These are phyloP conservation scores for Aspergillus bertholletiae DNA, from an alignment of 495 filamentous ascomycete genomes.

Conservation along the genomic window DNA sequence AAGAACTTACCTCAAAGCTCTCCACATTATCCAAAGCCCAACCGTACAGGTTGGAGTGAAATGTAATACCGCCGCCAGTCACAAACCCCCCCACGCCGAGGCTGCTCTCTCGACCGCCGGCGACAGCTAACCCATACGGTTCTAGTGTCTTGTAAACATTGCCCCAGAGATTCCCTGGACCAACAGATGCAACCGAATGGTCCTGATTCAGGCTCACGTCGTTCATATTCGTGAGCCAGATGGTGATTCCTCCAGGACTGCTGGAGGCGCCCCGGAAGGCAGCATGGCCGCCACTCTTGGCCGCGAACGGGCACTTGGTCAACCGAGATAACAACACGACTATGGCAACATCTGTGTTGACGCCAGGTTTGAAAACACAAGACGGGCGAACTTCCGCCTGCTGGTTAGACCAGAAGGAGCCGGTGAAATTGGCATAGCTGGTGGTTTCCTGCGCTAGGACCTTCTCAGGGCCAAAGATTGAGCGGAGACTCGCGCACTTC, in stretches of 20 bases:
- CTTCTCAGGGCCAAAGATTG: too few species aligned
- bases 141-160: conserved; percentile 51
- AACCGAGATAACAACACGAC: conserved; percentile 18
- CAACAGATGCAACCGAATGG: conserved; percentile 18
- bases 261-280: conserved; percentile 26
- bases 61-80: conserved; percentile 30
- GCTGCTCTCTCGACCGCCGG: conserved; percentile 52
- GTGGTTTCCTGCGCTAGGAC: too few species aligned
- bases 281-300: conserved; percentile 43
- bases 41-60: conserved; percentile 43
- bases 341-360: conserved; percentile 19
- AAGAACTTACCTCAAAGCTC: conserved; percentile 32
- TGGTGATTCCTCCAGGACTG: conserved; percentile 28
- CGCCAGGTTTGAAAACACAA: conserved; percentile 23
- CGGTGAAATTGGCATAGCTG: conserved; percentile 18
- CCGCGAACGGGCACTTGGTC: conserved; percentile 34
- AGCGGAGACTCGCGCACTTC: too few species aligned
- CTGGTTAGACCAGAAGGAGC: conserved; percentile 47
- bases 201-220: not conserved
- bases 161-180: conserved; percentile 26
- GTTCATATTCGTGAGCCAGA: not conserved
- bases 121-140: conserved; percentile 40
- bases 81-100: conserved; percentile 59
- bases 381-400: conserved; percentile 30
- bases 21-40: conserved; percentile 49